These are phyloP conservation scores for Amphicarpaea edgeworthii DNA, from an alignment of 306 rosid species.

Conservation along the genomic window DNA sequence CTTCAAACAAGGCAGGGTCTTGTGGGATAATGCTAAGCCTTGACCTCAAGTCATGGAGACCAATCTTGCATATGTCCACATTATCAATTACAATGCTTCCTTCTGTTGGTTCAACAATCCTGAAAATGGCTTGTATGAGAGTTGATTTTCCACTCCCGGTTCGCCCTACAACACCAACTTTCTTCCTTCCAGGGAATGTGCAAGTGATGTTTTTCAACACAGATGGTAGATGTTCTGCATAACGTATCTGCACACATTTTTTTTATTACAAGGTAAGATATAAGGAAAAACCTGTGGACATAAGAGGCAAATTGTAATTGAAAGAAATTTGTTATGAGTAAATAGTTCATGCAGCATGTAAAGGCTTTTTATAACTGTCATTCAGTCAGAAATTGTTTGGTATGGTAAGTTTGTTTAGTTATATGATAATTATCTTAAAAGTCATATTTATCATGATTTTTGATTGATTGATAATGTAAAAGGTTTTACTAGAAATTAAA, in stretches of 20 bases:
- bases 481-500: neutral
- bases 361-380: neutral
- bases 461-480: neutral
- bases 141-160: slow-evolving; percentile 99
- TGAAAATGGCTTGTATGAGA: slow-evolving; percentile 90
- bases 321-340: neutral
- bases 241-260: slow-evolving; percentile 71
- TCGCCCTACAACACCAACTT: slow-evolving; percentile 94
- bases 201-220: slow-evolving; percentile 81
- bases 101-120: slow-evolving; percentile 87
- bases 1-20: slow-evolving; percentile 91
- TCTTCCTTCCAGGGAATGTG: slow-evolving; percentile 89
- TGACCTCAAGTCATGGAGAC: slow-evolving; percentile 90
- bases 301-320: neutral
- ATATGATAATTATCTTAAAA: neutral
- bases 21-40: slow-evolving; percentile 96
- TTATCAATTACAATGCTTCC: slow-evolving; percentile 84
- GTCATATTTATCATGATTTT: neutral
- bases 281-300: slow-evolving; percentile 9
- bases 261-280: slow-evolving; percentile 18
- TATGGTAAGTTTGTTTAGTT: neutral
- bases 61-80: slow-evolving; percentile 79
- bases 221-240: slow-evolving; percentile 91
- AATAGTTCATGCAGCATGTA: neutral
- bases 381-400: neutral